These are phyloP conservation scores for Didymella lethalis DNA, from an alignment of 2,329 filamentous ascomycete genomes.

Conservation along the genomic window DNA sequence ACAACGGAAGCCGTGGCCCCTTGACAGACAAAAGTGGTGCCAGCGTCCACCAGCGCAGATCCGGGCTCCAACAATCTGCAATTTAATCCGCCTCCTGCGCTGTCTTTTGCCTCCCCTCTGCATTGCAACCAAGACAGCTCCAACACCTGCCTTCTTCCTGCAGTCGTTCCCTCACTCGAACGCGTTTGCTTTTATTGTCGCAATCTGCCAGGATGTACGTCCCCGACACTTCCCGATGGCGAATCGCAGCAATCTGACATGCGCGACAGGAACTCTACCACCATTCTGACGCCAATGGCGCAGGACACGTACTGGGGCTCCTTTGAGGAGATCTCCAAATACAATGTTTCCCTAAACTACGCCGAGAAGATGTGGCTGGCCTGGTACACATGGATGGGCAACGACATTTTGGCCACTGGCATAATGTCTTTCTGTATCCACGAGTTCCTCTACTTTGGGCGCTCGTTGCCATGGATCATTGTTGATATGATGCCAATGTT, in stretches of 20 bases:
- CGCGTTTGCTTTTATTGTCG: slow-evolving; percentile 21
- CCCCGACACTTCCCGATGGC: slow-evolving; percentile 19
- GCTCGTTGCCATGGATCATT: slow-evolving; percentile 88
- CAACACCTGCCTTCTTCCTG: slow-evolving; percentile 12
- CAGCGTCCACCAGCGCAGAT: slow-evolving; percentile 28
- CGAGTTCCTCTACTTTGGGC: slow-evolving; percentile 93
- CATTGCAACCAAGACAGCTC: slow-evolving; percentile 27
- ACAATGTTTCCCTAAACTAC: slow-evolving; percentile 86
- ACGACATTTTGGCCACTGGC: slow-evolving; percentile 93
- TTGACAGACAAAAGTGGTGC: slow-evolving; percentile 42
- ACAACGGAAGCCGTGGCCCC: slow-evolving; percentile 33
- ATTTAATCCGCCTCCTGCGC: slow-evolving; percentile 44
- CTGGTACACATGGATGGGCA: slow-evolving; percentile 98
- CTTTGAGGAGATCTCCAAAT: slow-evolving; percentile 70
- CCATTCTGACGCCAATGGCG: slow-evolving; percentile 48
- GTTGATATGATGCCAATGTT: slow-evolving; percentile 88
- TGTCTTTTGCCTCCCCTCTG: slow-evolving; percentile 25
- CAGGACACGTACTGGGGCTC: slow-evolving; percentile 70
- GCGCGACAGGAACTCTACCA: slow-evolving; percentile 47
- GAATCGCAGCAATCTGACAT: slow-evolving; percentile 30
- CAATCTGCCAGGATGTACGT: slow-evolving; percentile 38
- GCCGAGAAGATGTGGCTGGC: slow-evolving; percentile 90
- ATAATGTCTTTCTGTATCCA: slow-evolving; percentile 98
- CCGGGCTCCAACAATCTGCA: slow-evolving; percentile 36
- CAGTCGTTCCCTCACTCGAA: slow-evolving; percentile 27